Conservation (phyloP, 2,329 filamentous ascomycete species). For the Monilinia polystroma region DNA sequence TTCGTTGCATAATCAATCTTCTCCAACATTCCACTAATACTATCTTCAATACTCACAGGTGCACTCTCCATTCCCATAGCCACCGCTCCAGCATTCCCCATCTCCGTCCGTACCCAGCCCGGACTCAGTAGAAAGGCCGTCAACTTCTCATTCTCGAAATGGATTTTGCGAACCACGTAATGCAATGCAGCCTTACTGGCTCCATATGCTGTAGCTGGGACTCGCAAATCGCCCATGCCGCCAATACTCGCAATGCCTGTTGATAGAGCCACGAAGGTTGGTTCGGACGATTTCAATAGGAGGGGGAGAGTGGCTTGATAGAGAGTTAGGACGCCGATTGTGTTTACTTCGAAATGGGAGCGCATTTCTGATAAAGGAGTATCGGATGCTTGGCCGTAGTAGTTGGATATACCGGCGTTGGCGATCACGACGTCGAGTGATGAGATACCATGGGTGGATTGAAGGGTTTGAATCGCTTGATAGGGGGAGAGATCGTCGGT, state of each 20-base stretch:
- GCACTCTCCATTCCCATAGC: slow-evolving; percentile 27
- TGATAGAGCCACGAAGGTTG: slow-evolving; percentile 44
- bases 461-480: slow-evolving; percentile 42
- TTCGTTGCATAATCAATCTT: slow-evolving; percentile 27
- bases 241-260: slow-evolving; percentile 30
- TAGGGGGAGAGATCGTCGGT: slow-evolving; percentile 43
- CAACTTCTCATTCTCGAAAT: slow-evolving; percentile 41
- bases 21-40: slow-evolving; percentile 27
- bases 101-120: slow-evolving; percentile 40
- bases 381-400: slow-evolving; percentile 39
- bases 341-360: slow-evolving; percentile 46
- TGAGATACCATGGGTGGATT: slow-evolving; percentile 41
- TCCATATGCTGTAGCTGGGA: slow-evolving; percentile 43
- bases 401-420: slow-evolving; percentile 48
- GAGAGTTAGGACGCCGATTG: slow-evolving; percentile 44
- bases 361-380: slow-evolving; percentile 43
- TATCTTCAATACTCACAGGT: slow-evolving; percentile 31
- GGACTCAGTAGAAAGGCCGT: slow-evolving; percentile 40
- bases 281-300: slow-evolving; percentile 40
- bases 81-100: slow-evolving; percentile 29
- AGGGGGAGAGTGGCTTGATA: slow-evolving; percentile 48
- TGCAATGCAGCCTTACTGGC: slow-evolving; percentile 43
- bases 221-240: slow-evolving; percentile 20
- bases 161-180: slow-evolving; percentile 39
- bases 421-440: slow-evolving; percentile 52